Evolutionary conservation across 1,284 basidiomycete species (phyloP), one percentile per base, ranked within the genome.

Genomic region (Chalciporus sp.): DNA sequence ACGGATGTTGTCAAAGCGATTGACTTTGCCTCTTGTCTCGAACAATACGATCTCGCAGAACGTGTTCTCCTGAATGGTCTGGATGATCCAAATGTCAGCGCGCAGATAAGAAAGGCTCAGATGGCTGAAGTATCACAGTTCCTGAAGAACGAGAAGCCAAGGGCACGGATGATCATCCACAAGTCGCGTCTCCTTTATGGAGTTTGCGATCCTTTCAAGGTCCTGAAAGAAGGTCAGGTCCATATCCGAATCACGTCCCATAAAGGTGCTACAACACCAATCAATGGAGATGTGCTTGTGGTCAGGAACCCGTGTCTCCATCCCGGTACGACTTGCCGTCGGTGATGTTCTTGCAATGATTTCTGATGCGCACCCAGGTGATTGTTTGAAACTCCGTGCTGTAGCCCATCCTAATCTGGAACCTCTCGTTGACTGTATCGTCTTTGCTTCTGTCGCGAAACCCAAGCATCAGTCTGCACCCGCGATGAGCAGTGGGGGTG

Each of bases 271-370:
- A 72, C 80, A 1, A 84, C 83, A 0, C 74, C 80, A 1, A 81
- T 83, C 23, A 78, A 84, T 56, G 76, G 77, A 0, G 81, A 85
- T 59, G 81, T 86, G 0, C 71, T 86, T 9, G 78, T 86, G 5
- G 82, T 85, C 4, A 73, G 84, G 26, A 87, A 87, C 61, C 85
- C 85, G 0, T 87, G 85, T 59, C 72, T 86, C 31, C 83, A 87
- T 67, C 84, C 85, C 28, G 84, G 82, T 81, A 51, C 7, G 12
- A 33, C 31, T 16, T 4, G 69, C 54, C 3, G 19, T 11, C n/a
- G 6, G 23, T 6, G 23, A 35, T 16, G 6, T 23, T 4, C 42
- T 20, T 40, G 0, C 37, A 10, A 6, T 19, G 10, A 7, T 8
- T 39, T n/a, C 31, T 37, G 23, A 49, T 17, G 12, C 2, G 16